Base-by-base conservation (phyloP, 2,329 filamentous ascomycete species). In the Colletotrichum spinosum region DNA sequence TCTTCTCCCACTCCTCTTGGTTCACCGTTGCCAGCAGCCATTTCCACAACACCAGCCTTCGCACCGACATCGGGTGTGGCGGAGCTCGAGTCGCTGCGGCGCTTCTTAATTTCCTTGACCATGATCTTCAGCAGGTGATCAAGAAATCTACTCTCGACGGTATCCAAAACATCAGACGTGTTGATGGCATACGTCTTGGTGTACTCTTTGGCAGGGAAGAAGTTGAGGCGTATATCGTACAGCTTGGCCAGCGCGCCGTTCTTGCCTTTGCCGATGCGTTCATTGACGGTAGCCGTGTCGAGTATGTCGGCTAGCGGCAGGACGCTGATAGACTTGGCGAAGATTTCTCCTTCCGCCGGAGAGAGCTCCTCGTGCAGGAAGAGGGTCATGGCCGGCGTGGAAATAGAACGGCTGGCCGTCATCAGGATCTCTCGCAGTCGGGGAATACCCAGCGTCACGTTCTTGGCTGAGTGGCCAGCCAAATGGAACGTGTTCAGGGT, bases 401-500 rank as follows among this genome's bases (percentile, higher is more conserved):
- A 92, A 68, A 98, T 97, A 50, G 91, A 87, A 55, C 90, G 87
- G 75, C 92, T 96, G 34, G 96, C 96, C 53, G 96, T 98, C 96
- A 99, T 99, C 70, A 99, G 87, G 72, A 99, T 97, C 86, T 99
- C 96, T 81, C 96, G 88, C 17, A 99, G 86, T 80, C 96, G 93
- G 65, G 96, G 96, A 75, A 99, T 98, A 92, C 96, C 96, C 17
- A 97, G 87, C 1, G 96, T 99, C 75, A 99, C 97, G 86, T 99
- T 99, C 85, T 97, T 98, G 37, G 96, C 91, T 17, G 96, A 94
- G 83, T 98, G 95, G 74, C 96, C 96, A 78, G 96, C 96, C 87
- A 99, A 92, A 86, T 99, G 96, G 88, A 99, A 99, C 35, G 97
- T 99, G 81, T 99, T 99, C 60, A 99, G 83, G 8, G 97, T 99